Percentiles rank a stretch among this genome's conserved stretches.
phyloP scores from a whole-genome alignment of 2,329 filamentous ascomycete genomes.

The Penicillium rolfsii region DNA sequence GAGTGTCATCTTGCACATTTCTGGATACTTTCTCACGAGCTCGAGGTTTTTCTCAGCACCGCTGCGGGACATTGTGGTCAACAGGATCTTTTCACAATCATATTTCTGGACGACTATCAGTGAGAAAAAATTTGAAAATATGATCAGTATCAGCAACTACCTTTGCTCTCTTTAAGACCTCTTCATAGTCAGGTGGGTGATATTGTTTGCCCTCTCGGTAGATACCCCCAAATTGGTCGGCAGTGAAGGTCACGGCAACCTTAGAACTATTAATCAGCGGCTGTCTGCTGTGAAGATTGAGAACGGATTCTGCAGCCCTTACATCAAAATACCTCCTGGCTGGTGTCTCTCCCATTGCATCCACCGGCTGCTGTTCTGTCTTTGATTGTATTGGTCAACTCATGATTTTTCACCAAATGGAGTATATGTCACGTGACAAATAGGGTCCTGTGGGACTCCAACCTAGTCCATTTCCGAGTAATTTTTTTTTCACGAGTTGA shows the following conservation, averaged over 20 bases:
- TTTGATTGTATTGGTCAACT: neutral
- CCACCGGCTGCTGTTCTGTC: neutral
- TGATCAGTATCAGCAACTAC: neutral
- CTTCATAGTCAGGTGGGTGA: neutral
- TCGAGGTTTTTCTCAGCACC: neutral
- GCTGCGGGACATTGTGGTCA: neutral
- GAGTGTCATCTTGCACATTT: conserved; percentile 52
- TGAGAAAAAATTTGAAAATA: neutral
- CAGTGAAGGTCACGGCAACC: neutral
- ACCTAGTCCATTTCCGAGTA: neutral
- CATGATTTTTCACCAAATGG: neutral
- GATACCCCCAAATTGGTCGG: neutral
- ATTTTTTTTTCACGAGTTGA: no score
- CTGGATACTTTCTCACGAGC: conserved; percentile 19
- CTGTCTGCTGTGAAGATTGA: neutral
- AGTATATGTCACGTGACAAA: neutral
- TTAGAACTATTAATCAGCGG: neutral
- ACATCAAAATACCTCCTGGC: neutral
- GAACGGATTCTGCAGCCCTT: neutral
- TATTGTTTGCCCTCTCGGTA: neutral
- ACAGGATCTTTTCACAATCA: neutral
- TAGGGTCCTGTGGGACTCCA: neutral
- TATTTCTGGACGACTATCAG: neutral
- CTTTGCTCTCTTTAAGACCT: neutral
- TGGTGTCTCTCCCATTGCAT: neutral